A percentile compares a stretch with the other conserved stretches of the same genome.
phyloP scores from a whole-genome alignment of 2,329 filamentous ascomycete genomes.

The Fusarium irregulare region DNA sequence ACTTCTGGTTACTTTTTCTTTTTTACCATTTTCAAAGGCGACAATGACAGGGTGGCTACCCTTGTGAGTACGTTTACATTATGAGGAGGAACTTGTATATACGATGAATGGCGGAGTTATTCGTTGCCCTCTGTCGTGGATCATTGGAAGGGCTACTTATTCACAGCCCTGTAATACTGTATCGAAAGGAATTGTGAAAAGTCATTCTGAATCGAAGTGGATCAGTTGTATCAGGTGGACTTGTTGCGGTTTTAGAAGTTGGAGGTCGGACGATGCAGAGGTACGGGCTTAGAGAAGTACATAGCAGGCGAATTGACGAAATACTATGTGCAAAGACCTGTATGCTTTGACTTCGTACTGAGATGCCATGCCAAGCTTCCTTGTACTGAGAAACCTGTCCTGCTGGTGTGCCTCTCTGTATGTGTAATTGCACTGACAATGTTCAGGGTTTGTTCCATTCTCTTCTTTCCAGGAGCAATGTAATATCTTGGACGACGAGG shows the following conservation, averaged over 20 bases:
- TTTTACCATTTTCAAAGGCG: conserved; percentile 16
- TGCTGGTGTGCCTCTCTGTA: background rate
- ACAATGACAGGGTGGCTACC: conserved; percentile 9
- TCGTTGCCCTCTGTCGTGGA: conserved; percentile 12
- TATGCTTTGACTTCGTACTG: background rate
- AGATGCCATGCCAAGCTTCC: background rate
- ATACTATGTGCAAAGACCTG: background rate
- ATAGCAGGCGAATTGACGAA: conserved; percentile 40
- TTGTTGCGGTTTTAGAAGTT: conserved; percentile 26
- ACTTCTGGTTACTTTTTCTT: conserved; percentile 8
- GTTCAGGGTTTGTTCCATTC: background rate
- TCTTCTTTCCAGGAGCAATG: background rate
- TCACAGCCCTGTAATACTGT: conserved; percentile 25
- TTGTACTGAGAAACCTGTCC: background rate
- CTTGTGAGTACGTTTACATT: conserved; percentile 38
- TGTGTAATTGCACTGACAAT: background rate
- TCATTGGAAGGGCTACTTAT: conserved; percentile 12
- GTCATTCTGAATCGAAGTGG: background rate
- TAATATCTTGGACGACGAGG: background rate
- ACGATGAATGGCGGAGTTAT: conserved; percentile 34
- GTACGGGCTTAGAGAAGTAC: conserved; percentile 37
- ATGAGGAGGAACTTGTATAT: conserved; percentile 47
- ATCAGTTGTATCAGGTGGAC: conserved; percentile 6
- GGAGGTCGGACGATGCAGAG: conserved; percentile 25
- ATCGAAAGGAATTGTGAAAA: conserved; percentile 9